phyloP scores from a whole-genome alignment of 2,329 filamentous ascomycete genomes.

The Pseudogymnoascus destructans region DNA sequence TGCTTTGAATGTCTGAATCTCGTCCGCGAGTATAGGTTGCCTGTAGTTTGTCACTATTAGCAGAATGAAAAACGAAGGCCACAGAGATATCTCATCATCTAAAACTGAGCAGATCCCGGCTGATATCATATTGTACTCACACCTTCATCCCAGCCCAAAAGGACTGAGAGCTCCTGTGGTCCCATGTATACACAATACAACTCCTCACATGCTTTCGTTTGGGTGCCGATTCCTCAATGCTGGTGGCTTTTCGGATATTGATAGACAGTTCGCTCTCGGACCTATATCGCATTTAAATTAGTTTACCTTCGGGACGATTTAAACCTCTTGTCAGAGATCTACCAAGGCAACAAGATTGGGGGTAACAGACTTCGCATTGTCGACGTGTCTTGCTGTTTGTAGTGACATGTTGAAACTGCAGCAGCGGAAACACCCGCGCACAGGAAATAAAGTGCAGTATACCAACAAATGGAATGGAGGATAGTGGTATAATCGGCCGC shows the following conservation, averaged over 20 bases:
- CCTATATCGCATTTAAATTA: constrained; percentile 28
- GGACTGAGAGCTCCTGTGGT: constrained; percentile 86
- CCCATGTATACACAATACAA: constrained; percentile 98
- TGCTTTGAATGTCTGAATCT: constrained; percentile 97
- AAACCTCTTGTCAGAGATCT: not conserved
- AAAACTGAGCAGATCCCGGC: not conserved
- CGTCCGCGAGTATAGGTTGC: constrained; percentile 94
- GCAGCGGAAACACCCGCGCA: not conserved
- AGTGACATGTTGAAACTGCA: constrained; percentile 7
- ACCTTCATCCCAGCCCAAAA: constrained; percentile 99
- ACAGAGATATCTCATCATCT: not conserved
- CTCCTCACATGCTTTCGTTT: constrained; percentile 91
- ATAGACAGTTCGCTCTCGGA: constrained; percentile 56
- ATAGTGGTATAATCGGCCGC: not conserved
- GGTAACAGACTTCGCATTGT: constrained; percentile 7
- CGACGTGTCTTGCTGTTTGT: constrained; percentile 8
- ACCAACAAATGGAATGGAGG: not conserved
- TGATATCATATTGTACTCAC: constrained; percentile 37
- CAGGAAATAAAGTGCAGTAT: not conserved
- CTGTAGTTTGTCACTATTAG: constrained; percentile 32
- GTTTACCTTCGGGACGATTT: not conserved
- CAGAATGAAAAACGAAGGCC: not conserved
- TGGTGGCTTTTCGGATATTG: constrained; percentile 59
- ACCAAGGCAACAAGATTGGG: not conserved
- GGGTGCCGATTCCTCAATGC: constrained; percentile 52